phyloP scores from a whole-genome alignment of 176 grass and related monocot species.

The Phoenix dactylifera region DNA sequence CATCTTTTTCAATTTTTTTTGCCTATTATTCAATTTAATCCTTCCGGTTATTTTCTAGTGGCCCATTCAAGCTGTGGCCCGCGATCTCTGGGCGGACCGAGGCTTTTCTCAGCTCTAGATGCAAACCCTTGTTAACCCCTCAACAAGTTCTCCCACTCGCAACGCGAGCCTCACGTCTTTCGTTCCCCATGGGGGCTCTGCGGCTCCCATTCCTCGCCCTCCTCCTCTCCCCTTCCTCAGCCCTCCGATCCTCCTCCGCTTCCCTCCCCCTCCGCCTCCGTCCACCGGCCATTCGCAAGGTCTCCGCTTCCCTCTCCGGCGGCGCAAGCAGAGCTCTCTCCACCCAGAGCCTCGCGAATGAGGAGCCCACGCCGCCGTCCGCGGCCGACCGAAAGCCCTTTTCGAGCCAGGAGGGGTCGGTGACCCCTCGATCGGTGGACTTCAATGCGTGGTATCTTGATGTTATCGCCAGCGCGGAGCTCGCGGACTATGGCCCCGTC shows the following conservation, averaged over 20 bases:
- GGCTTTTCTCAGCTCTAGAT: no score
- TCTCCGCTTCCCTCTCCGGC: constrained; percentile 24
- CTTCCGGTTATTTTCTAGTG: no score
- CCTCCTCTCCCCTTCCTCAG: constrained; percentile 31
- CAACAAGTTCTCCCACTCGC: constrained; percentile 18
- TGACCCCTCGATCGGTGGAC: constrained; percentile 74
- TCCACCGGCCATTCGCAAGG: constrained; percentile 2
- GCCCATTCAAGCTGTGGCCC: no score
- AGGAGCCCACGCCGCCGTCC: constrained; percentile 20
- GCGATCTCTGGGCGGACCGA: no score
- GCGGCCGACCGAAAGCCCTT: constrained; percentile 31
- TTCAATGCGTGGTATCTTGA: constrained; percentile 96
- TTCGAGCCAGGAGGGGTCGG: constrained; percentile 56
- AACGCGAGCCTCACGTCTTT: background rate
- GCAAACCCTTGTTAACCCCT: background rate
- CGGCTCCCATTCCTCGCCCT: constrained; percentile 59
- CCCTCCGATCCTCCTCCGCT: constrained; percentile 16
- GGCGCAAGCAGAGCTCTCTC: constrained; percentile 5
- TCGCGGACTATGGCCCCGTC: constrained; percentile 92
- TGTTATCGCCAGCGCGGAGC: constrained; percentile 81
- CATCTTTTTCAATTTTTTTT: no score
- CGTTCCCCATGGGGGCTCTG: constrained; percentile 45
- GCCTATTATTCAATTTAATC: no score
- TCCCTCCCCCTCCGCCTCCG: constrained; percentile 15
- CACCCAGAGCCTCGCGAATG: constrained; percentile 21